These are phyloP conservation scores for Pseudophaeomoniella oleicola DNA, from an alignment of 2,329 filamentous ascomycete species.

Conservation along the genomic window DNA sequence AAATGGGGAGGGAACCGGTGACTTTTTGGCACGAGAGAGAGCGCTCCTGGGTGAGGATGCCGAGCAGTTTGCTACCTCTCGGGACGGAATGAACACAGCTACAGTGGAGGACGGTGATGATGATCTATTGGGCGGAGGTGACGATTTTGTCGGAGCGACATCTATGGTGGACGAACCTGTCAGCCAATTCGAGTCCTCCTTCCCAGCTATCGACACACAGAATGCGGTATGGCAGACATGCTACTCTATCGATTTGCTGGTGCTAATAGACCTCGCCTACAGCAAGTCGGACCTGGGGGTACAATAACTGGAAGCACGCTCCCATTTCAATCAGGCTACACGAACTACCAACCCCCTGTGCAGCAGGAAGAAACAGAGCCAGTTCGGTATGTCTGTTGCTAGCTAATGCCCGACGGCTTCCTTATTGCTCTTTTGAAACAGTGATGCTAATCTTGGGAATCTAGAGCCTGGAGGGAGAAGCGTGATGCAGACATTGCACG, in stretches of 20 bases:
- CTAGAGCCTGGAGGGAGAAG: constrained; percentile 73
- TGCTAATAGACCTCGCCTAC: constrained; percentile 4
- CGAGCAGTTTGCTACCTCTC: constrained; percentile 67
- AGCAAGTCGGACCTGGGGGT: constrained; percentile 61
- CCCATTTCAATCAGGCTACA: constrained; percentile 39
- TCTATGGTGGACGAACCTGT: constrained; percentile 29
- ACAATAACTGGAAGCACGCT: constrained; percentile 60
- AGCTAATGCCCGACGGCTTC: background rate
- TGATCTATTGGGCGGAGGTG: constrained; percentile 56
- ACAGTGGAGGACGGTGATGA: constrained; percentile 52
- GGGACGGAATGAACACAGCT: constrained; percentile 47
- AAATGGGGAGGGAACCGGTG: constrained; percentile 44
- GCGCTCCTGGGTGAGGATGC: constrained; percentile 86
- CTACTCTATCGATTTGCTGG: no score
- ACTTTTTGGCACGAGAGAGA: constrained; percentile 86
- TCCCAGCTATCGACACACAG: constrained; percentile 63
- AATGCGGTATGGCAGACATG: constrained; percentile 66
- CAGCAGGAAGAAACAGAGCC: constrained; percentile 80
- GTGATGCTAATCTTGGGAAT: constrained; percentile 2
- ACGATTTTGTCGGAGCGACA: constrained; percentile 16
- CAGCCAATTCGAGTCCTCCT: constrained; percentile 69
- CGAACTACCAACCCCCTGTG: constrained; percentile 35
- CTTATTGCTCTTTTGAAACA: background rate
- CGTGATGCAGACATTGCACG: constrained; percentile 71
- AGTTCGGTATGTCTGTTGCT: constrained; percentile 38